A percentile compares a stretch with the other conserved stretches of the same genome.
phyloP scores from a whole-genome alignment of 345 rosid species.

The Hibiscus syriacus region DNA sequence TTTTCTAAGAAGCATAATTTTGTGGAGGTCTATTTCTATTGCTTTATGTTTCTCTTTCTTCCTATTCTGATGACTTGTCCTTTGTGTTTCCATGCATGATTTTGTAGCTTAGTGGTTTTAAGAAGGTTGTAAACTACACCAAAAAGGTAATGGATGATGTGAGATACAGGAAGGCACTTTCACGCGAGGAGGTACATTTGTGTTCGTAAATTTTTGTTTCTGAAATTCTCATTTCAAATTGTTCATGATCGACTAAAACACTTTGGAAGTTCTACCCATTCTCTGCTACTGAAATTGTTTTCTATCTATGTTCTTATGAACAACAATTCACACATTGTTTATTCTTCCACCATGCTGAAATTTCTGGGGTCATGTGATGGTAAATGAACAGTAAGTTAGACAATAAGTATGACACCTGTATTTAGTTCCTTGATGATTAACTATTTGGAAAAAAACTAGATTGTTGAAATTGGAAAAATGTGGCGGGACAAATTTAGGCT shows the following conservation, averaged over 20 bases:
- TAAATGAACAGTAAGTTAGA: background rate
- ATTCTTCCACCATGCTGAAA: background rate
- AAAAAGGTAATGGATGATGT: constrained; percentile 85
- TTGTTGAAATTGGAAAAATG: background rate
- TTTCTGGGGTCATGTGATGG: background rate
- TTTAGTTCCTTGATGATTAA: background rate
- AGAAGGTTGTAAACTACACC: constrained; percentile 88
- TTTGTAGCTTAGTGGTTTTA: constrained; percentile 89
- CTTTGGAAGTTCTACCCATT: background rate
- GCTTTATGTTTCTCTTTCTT: background rate
- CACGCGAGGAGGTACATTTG: constrained; percentile 85
- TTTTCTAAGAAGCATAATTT: background rate
- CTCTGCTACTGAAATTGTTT: background rate
- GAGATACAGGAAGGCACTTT: constrained; percentile 58
- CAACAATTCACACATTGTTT: background rate
- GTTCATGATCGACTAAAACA: background rate
- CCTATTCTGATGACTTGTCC: constrained; percentile 3
- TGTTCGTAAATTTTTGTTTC: background rate
- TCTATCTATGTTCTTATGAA: background rate
- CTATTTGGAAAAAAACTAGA: background rate
- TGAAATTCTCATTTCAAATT: constrained; percentile 1
- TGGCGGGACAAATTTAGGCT: background rate
- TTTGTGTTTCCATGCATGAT: background rate
- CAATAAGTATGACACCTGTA: background rate
- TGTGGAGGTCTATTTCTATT: background rate